Evolutionary conservation across 441 rosid species (phyloP).

Genomic region (Adansonia grandidieri): DNA sequence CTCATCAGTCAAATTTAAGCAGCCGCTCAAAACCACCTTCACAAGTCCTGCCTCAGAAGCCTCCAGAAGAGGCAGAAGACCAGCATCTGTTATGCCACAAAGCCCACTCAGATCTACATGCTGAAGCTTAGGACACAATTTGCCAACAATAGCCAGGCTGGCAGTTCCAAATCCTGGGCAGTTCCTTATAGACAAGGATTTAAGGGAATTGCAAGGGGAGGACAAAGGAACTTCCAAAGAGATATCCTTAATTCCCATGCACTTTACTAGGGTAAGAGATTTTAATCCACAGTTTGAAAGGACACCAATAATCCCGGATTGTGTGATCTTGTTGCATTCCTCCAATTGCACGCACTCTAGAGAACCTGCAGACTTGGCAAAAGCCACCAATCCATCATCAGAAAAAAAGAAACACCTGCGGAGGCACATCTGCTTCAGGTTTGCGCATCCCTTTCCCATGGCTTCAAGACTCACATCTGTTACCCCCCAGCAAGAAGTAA

Average conservation of each 20-base stretch:
- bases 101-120: conserved; percentile 72
- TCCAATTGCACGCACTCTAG: conserved; percentile 88
- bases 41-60: conserved; percentile 67
- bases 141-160: conserved; percentile 71
- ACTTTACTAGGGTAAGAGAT: conserved; percentile 66
- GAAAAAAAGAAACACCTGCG: conserved; percentile 80
- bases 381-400: conserved; percentile 70
- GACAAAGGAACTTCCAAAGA: conserved; percentile 38
- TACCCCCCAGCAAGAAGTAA: conserved; percentile 74
- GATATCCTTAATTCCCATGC: conserved; percentile 76
- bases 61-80: conserved; percentile 75
- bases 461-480: conserved; percentile 86
- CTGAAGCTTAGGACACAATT: conserved; percentile 80
- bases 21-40: conserved; percentile 71
- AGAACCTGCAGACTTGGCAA: conserved; percentile 62
- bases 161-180: conserved; percentile 89
- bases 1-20: conserved; percentile 70
- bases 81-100: conserved; percentile 68
- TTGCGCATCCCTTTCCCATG: conserved; percentile 70
- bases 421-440: conserved; percentile 76
- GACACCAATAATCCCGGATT: conserved; percentile 67
- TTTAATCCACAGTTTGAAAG: conserved; percentile 68
- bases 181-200: conserved; percentile 58
- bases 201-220: conserved; percentile 61
- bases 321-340: conserved; percentile 77